phyloP scores from a whole-genome alignment of 179 eudicot species.

The Heliamphora pulchella region DNA sequence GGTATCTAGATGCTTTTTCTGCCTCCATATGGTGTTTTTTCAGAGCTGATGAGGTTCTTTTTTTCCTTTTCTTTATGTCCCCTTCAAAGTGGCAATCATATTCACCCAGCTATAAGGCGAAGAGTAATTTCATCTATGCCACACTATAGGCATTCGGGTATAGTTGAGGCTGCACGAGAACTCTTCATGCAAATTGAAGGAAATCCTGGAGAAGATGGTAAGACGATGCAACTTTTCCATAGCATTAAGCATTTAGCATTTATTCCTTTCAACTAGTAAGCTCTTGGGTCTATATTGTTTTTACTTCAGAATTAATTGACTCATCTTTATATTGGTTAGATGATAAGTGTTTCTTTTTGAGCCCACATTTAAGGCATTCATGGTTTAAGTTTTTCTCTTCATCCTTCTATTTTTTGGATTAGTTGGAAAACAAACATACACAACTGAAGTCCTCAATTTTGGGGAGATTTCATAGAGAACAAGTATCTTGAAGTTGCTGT shows the following conservation, averaged over 20 bases:
- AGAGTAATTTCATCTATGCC: conserved; percentile 40
- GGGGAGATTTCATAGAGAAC: background rate
- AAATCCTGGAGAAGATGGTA: conserved; percentile 29
- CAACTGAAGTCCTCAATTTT: no score
- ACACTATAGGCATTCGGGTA: conserved; percentile 74
- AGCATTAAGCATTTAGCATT: background rate
- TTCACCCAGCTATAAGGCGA: conserved; percentile 32
- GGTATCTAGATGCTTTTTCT: background rate
- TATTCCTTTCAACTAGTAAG: background rate
- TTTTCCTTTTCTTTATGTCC: background rate
- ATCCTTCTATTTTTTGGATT: background rate
- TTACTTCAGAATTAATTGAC: background rate
- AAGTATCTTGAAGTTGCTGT: background rate
- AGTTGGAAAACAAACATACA: background rate
- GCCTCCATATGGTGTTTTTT: background rate
- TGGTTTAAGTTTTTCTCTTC: background rate
- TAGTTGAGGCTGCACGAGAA: conserved; percentile 71
- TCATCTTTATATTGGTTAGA: background rate
- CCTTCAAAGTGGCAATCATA: conserved; percentile 34
- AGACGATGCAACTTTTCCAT: background rate
- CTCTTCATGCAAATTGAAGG: conserved; percentile 68
- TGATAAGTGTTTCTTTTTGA: background rate
- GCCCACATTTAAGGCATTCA: background rate
- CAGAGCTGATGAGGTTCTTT: background rate
- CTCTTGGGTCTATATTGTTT: background rate